Conservation (phyloP, 352 stramenopile species). For the Elongisporangium senticosum region DNA sequence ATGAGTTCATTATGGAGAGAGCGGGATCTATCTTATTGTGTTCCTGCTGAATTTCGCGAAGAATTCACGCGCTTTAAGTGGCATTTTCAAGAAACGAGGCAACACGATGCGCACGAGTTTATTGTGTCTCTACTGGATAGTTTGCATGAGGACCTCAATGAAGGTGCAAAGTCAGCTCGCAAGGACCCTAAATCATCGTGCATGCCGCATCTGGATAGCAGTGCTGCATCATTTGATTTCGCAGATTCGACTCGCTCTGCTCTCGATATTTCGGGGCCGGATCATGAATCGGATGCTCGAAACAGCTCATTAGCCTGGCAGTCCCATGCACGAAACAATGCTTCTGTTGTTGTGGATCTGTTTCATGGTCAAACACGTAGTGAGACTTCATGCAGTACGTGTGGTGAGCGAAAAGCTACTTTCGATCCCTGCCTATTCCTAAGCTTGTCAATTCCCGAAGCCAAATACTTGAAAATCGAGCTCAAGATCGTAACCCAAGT, state of each 20-base stretch:
- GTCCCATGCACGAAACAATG: constrained; percentile 44
- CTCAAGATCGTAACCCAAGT: constrained; percentile 62
- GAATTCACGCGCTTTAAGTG: constrained; percentile 58
- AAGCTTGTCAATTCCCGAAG: constrained; percentile 91
- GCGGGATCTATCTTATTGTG: constrained; percentile 36
- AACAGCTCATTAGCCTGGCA: constrained; percentile 69
- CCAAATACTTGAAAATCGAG: constrained; percentile 61
- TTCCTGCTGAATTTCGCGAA: constrained; percentile 53
- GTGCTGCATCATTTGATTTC: not conserved
- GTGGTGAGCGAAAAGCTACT: constrained; percentile 90
- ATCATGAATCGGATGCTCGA: constrained; percentile 37
- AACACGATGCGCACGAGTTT: constrained; percentile 96
- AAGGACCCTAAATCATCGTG: constrained; percentile 15
- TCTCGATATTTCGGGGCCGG: not conserved
- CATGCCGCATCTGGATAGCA: constrained; percentile 12
- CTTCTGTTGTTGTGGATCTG: constrained; percentile 94
- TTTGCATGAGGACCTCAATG: constrained; percentile 98
- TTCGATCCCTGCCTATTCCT: constrained; percentile 97
- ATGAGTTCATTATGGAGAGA: constrained; percentile 57
- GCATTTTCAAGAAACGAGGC: constrained; percentile 73
- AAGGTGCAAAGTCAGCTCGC: constrained; percentile 29
- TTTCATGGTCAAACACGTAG: constrained; percentile 95
- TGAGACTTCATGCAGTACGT: constrained; percentile 92
- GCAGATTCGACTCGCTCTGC: not conserved
- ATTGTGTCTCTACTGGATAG: constrained; percentile 97